A percentile compares a stretch with the other conserved stretches of the same genome.
Conservation (phyloP, 805 yeast species). For the Ogataea kodamae region DNA sequence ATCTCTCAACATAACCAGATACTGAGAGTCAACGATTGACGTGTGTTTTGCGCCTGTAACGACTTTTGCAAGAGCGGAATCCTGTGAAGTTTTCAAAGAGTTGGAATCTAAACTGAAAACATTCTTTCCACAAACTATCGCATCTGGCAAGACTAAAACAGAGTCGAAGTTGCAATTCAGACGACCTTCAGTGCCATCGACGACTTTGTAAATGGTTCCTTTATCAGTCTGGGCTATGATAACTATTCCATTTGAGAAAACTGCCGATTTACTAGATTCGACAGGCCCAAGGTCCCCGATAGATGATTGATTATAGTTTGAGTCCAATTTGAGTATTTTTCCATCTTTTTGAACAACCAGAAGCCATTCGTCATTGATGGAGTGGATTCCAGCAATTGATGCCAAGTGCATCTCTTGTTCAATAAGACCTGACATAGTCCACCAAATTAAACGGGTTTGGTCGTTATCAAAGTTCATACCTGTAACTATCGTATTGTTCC, state of each 20-base stretch:
- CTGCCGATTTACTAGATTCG: constrained; percentile 2
- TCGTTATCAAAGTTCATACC: constrained; percentile 17
- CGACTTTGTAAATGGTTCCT: constrained; percentile 2
- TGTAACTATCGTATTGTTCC: constrained; percentile 15
- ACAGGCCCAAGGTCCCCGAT: constrained; percentile 1
- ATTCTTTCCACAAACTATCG: constrained; percentile 14
- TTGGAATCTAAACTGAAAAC: constrained; percentile 13
- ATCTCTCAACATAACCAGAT: constrained; percentile 8
- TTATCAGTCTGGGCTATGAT: constrained; percentile 1
- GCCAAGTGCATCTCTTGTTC: constrained; percentile 19
- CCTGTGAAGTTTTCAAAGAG: constrained; percentile 7
- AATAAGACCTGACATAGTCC: constrained; percentile 19
- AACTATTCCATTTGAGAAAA: constrained; percentile 1
- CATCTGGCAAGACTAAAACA: constrained; percentile 5
- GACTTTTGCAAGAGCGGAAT: background rate
- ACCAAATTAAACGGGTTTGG: constrained; percentile 15
- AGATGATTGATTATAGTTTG: background rate
- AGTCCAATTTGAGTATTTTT: constrained; percentile 8
- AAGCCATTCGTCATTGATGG: constrained; percentile 4
- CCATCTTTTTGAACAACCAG: constrained; percentile 14
- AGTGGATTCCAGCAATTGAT: constrained; percentile 16
- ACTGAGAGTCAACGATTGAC: constrained; percentile 17
- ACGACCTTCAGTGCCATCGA: constrained; percentile 3
- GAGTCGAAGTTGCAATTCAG: constrained; percentile 16
- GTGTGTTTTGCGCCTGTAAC: background rate